phyloP scores from a whole-genome alignment of 2,329 filamentous ascomycete species.

The Hypoxylon rubiginosum region DNA sequence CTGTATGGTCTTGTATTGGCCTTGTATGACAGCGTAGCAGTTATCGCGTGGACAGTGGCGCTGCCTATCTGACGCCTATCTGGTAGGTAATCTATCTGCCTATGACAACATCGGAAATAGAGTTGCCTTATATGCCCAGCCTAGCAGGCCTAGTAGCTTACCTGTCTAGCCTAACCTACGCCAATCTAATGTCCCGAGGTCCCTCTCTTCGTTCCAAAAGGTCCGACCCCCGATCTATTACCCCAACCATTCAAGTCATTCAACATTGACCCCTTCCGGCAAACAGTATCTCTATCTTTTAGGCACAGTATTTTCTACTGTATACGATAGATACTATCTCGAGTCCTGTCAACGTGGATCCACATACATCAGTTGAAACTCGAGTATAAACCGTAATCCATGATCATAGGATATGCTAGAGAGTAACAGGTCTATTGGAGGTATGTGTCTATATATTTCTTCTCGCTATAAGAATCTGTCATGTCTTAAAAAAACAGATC shows the following conservation, averaged over 20 bases:
- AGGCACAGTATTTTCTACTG: slow-evolving; percentile 4
- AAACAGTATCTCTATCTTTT: background rate
- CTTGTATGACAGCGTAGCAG: background rate
- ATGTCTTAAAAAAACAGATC: slow-evolving; percentile 9
- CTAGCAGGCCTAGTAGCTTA: background rate
- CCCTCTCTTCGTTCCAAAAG: slow-evolving; percentile 9
- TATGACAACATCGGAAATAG: slow-evolving; percentile 36
- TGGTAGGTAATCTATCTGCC: background rate
- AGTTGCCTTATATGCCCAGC: slow-evolving; percentile 20
- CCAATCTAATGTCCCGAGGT: background rate
- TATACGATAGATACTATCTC: background rate
- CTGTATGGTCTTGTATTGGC: too few species aligned
- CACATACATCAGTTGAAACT: slow-evolving; percentile 2
- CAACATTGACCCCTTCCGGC: background rate
- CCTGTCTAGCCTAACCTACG: slow-evolving; percentile 1
- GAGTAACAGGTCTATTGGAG: background rate
- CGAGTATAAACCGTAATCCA: background rate
- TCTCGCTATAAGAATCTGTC: background rate
- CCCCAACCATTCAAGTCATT: slow-evolving; percentile 25
- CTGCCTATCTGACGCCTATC: slow-evolving; percentile 23
- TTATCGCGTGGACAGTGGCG: slow-evolving; percentile 41
- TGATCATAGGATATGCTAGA: background rate
- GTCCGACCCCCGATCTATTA: slow-evolving; percentile 26
- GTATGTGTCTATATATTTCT: background rate
- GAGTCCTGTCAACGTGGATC: slow-evolving; percentile 2